Base-by-base conservation (phyloP, 73 alveolate genomes). In the Halteria grandinella region DNA sequence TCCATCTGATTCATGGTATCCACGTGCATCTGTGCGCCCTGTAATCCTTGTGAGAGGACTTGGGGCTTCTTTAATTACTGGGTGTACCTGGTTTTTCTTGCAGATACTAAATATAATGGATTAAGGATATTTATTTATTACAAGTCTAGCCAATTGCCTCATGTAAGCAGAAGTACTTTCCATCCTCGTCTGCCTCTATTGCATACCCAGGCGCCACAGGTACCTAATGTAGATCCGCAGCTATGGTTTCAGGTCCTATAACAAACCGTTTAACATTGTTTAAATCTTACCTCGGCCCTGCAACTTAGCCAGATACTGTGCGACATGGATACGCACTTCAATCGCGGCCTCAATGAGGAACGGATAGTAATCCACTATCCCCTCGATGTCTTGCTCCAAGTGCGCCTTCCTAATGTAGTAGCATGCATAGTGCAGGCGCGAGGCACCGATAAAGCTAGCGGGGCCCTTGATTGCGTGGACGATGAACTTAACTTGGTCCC, bases 401-500 rank as follows among this genome's bases (percentile, higher is more conserved):
- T 66, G 27, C 39, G 10, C 50, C 15, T 39, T 39, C 41, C 47
- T 52, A 21, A 66, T 25, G 52, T 44, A 66, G 29, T 66, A 66
- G 17, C 55, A 8, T 6, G 80, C 80, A 25, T 66, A 66, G 31
- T 66, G 80, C 52, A 66, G 33, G 24, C 80, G 66, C 2, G 80
- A 66, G 18, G 55, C 80, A 4, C 80, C 80, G 5, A 45, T 32
- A 28, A 45, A 66, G 8, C 69, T 66, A 24, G 69, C 63, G 6
- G 80, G 47, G 10, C 80, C 80, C 45, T 66, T 66, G 10, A 66
- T 18, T 15, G 28, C 47, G 41, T 66, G 80, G 3, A 66, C 80
- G 7, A n/a, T 41, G 2, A 5, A 1, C 32, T 66, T 66, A 39
- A 66, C 47, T 37, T 21, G 15, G 52, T 45, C 36, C 66, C 69